Base-by-base conservation (phyloP, 495 filamentous ascomycete species). In the Neurospora sp. region DNA sequence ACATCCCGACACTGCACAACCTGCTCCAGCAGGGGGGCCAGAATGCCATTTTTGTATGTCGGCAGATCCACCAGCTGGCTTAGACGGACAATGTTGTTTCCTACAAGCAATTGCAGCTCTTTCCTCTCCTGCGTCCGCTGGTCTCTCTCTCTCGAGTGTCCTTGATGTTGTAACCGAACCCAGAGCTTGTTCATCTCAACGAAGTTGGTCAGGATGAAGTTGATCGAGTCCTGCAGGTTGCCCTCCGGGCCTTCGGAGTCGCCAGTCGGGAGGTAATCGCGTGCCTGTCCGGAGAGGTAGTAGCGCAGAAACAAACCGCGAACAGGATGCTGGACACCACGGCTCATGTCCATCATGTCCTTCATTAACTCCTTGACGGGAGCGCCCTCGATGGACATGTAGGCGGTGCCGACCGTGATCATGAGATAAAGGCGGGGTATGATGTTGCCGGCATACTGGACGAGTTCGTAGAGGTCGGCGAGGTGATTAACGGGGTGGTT, bases 261-360 rank as follows among this genome's bases (percentile, higher is more conserved):
- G 59, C 93, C 93, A 8, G 87, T 86, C 9, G 95, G 95, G 34
- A 98, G 86, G 79, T 89, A 90, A 82, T 98, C 95, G 73, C 95
- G 87, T 10, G 95, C 96, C 84, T 98, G 95, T 21, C 94, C 94
- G 39, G 93, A 93, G 39, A 98, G 88, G 77, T 97, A 99, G 83
- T 98, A 99, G 80, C 96, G 89, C 75, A 99, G 83, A 81, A 99
- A 99, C 45, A 99, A 85, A 3, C 96, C 96, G 69, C 96, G 92
- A 69, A 97, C 93, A 3, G 96, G 96, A 79, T 99, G 96, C 79
- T 99, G 96, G 38, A 99, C 93, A 69, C 96, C 96, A 74, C 96
- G 89, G 82, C 93, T 97, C 96, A 99, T 99, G 84, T 99, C 96
- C 96, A 99, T 99, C 96, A 99, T 99, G 80, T 99, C 96, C 82